These are phyloP conservation scores for Neonectria coccinea DNA, from an alignment of 2,329 filamentous ascomycete species.

Conservation along the genomic window DNA sequence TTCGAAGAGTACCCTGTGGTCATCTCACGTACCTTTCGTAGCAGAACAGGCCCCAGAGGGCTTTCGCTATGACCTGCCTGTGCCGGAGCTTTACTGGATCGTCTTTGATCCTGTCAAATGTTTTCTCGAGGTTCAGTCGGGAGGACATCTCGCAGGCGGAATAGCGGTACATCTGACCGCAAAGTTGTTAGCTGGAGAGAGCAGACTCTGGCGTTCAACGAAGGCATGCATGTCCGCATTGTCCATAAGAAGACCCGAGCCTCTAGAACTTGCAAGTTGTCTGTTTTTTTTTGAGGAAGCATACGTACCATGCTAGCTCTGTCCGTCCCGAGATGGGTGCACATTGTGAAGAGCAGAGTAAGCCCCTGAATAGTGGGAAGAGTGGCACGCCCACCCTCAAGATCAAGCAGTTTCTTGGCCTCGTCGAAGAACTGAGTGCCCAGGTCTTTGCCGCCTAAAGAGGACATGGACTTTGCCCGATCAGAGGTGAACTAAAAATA, in stretches of 20 bases:
- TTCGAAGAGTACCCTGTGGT: not conserved
- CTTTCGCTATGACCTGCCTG: conserved; percentile 24
- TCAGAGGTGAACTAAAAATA: conserved; percentile 36
- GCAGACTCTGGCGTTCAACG: not conserved
- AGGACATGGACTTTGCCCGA: conserved; percentile 34
- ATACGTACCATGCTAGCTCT: conserved; percentile 32
- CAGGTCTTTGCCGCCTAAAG: conserved; percentile 31
- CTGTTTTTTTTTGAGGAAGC: not conserved
- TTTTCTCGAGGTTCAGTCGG: conserved; percentile 23
- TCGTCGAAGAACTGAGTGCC: conserved; percentile 38
- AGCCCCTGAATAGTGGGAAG: conserved; percentile 40
- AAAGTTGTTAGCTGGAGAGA: too few relatives aligned
- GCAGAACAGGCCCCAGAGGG: conserved; percentile 35
- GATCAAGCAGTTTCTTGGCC: conserved; percentile 40
- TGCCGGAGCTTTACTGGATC: conserved; percentile 8
- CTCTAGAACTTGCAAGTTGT: not conserved
- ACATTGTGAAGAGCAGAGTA: conserved; percentile 34
- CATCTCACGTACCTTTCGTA: conserved; percentile 36
- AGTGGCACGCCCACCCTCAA: conserved; percentile 35
- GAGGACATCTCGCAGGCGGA: conserved; percentile 39
- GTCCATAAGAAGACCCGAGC: not conserved
- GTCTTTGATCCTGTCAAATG: conserved; percentile 17
- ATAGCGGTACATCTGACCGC: conserved; percentile 40
- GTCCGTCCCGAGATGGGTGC: conserved; percentile 22
- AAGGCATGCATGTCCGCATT: not conserved